Percentiles rank a stretch among this genome's conserved stretches.
Evolutionary conservation across 305 asterid species (phyloP).

Genomic region (Fraxinus latifolia): DNA sequence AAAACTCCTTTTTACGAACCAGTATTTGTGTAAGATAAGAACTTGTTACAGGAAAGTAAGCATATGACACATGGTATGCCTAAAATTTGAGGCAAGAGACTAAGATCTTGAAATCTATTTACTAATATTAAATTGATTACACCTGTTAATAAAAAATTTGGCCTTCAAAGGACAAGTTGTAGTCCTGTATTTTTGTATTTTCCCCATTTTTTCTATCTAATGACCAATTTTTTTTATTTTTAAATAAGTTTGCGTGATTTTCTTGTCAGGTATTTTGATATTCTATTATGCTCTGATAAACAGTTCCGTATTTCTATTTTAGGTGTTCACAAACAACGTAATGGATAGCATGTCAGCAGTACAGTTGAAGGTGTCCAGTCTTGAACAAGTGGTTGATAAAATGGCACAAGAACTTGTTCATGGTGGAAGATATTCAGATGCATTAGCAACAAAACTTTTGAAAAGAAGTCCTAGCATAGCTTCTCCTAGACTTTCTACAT

Average conservation of each 20-base stretch:
- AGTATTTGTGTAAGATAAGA: not conserved
- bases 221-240: not conserved
- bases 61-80: slow-evolving; percentile 6
- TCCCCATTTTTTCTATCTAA: not conserved
- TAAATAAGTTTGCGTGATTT: not conserved
- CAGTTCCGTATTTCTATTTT: slow-evolving; percentile 23
- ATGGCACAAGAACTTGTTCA: slow-evolving; percentile 61
- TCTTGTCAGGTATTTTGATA: slow-evolving; percentile 6
- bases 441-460: slow-evolving; percentile 40
- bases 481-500: slow-evolving; percentile 72
- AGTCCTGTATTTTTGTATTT: slow-evolving; percentile 9
- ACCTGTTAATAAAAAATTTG: not conserved
- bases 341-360: slow-evolving; percentile 74
- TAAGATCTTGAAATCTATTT: not conserved
- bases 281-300: not conserved
- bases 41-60: slow-evolving; percentile 13
- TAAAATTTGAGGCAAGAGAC: not conserved
- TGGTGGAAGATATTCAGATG: slow-evolving; percentile 54
- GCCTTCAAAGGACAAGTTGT: slow-evolving; percentile 9
- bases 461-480: slow-evolving; percentile 54
- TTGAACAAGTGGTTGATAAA: slow-evolving; percentile 69
- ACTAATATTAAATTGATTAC: not conserved
- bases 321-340: slow-evolving; percentile 65
- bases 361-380: slow-evolving; percentile 77
- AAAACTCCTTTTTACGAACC: not conserved